These are phyloP conservation scores for Dictyostelium citrinum DNA, from an alignment of 78 protist species.

Conservation along the genomic window DNA sequence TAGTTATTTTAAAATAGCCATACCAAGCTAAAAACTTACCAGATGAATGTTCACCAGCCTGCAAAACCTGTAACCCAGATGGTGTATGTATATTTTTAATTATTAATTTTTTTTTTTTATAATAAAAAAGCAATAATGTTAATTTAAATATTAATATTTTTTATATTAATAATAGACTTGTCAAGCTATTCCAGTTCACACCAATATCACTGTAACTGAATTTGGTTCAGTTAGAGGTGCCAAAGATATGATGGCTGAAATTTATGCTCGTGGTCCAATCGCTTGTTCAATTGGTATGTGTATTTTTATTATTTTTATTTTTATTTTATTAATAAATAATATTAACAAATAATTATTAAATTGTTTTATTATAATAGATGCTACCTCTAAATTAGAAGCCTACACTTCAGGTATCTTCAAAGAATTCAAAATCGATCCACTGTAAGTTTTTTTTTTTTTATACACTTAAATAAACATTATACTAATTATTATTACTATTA, in stretches of 20 bases:
- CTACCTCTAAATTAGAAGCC: conserved; percentile 30
- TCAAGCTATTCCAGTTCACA: neutral
- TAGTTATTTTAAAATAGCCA: neutral
- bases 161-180: neutral
- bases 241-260: conserved; percentile 82
- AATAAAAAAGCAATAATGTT: neutral
- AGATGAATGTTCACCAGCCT: conserved; percentile 38
- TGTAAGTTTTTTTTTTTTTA: neutral
- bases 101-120: neutral
- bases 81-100: conserved; percentile 13
- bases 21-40: conserved; percentile 38
- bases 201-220: conserved; percentile 35
- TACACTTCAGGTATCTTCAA: conserved; percentile 68
- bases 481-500: neutral
- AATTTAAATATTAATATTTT: neutral
- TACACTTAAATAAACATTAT: neutral
- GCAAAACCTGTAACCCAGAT: conserved; percentile 17
- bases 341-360: neutral
- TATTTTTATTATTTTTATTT: neutral
- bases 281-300: conserved; percentile 80
- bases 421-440: conserved; percentile 19
- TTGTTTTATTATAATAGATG: neutral
- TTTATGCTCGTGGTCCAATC: conserved; percentile 85
- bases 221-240: conserved; percentile 60
- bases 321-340: neutral